Conservation (phyloP, 208 protist genomes). For the Trypanosoma brucei region DNA sequence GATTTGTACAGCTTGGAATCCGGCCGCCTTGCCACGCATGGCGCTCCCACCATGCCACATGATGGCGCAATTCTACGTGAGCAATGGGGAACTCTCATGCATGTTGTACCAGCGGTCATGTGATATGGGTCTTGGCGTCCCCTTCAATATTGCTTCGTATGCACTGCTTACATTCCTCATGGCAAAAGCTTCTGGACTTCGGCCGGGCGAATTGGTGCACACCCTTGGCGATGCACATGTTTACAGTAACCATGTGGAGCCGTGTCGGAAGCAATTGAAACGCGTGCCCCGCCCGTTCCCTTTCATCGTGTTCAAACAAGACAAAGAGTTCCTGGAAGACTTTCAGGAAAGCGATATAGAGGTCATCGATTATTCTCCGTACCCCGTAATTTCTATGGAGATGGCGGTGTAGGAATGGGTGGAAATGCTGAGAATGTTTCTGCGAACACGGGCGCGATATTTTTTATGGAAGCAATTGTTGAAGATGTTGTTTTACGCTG, state of each 20-base stretch:
- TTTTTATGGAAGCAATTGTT: too few relatives aligned
- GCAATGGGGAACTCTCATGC: slow-evolving; percentile 92
- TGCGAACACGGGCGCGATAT: too few relatives aligned
- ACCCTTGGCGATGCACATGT: slow-evolving; percentile 97
- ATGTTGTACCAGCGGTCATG: slow-evolving; percentile 93
- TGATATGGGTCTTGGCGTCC: slow-evolving; percentile 98
- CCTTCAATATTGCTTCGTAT: slow-evolving; percentile 99
- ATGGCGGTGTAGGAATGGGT: slow-evolving; percentile 93
- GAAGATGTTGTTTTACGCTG: too few relatives aligned
- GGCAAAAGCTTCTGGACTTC: slow-evolving; percentile 90
- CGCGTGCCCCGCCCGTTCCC: slow-evolving; percentile 94
- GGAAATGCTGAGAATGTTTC: neutral
- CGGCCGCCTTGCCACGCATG: slow-evolving; percentile 92
- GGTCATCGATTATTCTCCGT: slow-evolving; percentile 93
- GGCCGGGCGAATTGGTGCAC: slow-evolving; percentile 96
- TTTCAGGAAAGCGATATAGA: slow-evolving; percentile 93
- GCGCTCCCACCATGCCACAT: slow-evolving; percentile 98
- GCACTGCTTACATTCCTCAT: slow-evolving; percentile 93
- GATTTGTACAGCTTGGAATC: slow-evolving; percentile 98
- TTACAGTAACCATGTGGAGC: slow-evolving; percentile 97
- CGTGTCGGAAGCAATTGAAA: slow-evolving; percentile 92
- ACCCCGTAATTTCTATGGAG: slow-evolving; percentile 95
- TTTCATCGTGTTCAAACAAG: slow-evolving; percentile 53
- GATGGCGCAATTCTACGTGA: slow-evolving; percentile 96
- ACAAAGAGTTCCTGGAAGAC: slow-evolving; percentile 86